A percentile compares a stretch with the other conserved stretches of the same genome.
Conservation (phyloP, 495 filamentous ascomycete species). For the Oidiodendron maius region DNA sequence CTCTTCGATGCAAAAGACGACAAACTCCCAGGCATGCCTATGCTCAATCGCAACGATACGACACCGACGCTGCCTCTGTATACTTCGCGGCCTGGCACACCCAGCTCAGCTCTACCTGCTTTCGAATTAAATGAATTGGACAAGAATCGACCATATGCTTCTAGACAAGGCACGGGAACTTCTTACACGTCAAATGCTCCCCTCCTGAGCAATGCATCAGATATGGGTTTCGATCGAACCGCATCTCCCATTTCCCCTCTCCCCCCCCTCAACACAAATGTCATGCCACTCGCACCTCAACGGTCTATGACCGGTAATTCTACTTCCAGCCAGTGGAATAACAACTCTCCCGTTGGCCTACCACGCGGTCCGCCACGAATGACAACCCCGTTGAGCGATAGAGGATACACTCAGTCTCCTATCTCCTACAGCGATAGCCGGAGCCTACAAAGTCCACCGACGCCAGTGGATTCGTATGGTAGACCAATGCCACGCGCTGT, state of each 20-base stretch:
- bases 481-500: slow-evolving; percentile 15
- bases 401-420: slow-evolving; percentile 21
- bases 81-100: slow-evolving; percentile 48
- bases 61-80: slow-evolving; percentile 60
- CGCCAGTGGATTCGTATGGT: slow-evolving; percentile 11
- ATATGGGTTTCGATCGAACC: slow-evolving; percentile 51
- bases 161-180: slow-evolving; percentile 29
- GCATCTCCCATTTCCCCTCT: slow-evolving; percentile 37
- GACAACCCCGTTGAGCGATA: slow-evolving; percentile 17
- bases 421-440: slow-evolving; percentile 14
- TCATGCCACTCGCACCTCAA: slow-evolving; percentile 26
- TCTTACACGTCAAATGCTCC: slow-evolving; percentile 50
- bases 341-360: slow-evolving; percentile 7
- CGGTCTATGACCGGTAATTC: slow-evolving; percentile 19
- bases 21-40: slow-evolving; percentile 51
- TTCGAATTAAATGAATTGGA: slow-evolving; percentile 42
- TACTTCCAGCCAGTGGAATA: slow-evolving; percentile 12
- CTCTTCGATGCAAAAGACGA: slow-evolving; percentile 49
- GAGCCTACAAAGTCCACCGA: slow-evolving; percentile 1
- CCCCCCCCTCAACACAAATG: slow-evolving; percentile 29
- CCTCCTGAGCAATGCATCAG: slow-evolving; percentile 50
- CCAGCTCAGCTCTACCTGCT: slow-evolving; percentile 24
- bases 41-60: slow-evolving; percentile 60
- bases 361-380: slow-evolving; percentile 19
- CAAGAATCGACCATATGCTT: slow-evolving; percentile 35